Conservation (phyloP, 2,329 filamentous ascomycete genomes). For the Fusarium tricinctum region DNA sequence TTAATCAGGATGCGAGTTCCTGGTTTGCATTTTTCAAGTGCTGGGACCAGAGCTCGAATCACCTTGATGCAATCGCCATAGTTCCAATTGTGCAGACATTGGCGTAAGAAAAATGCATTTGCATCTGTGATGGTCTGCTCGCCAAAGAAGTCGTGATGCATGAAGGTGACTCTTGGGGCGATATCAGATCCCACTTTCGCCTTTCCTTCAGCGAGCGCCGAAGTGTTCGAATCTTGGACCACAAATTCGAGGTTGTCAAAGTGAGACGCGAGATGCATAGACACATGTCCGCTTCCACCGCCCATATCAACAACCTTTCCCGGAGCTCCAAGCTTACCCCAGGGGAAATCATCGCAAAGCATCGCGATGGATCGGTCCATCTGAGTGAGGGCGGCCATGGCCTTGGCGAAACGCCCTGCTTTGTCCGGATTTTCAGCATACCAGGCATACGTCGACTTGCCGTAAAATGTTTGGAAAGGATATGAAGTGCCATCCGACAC, state of each 20-base stretch:
- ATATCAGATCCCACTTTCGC: not conserved
- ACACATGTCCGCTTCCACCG: not conserved
- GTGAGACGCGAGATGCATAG: not conserved
- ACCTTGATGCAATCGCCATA: conserved; percentile 6
- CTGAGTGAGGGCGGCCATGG: not conserved
- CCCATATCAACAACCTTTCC: conserved; percentile 4
- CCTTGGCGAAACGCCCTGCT: not conserved
- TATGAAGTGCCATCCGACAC: not conserved
- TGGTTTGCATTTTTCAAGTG: not conserved
- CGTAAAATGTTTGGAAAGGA: not conserved
- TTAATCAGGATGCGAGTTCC: conserved; percentile 5
- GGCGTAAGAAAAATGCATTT: not conserved
- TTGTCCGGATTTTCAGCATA: not conserved
- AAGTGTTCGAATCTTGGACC: not conserved
- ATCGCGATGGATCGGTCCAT: not conserved
- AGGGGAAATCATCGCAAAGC: not conserved
- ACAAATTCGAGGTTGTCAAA: not conserved
- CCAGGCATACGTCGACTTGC: not conserved
- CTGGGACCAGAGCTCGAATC: not conserved
- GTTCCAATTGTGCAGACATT: conserved; percentile 8
- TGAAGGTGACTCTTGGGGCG: not conserved
- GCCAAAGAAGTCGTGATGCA: conserved; percentile 7
- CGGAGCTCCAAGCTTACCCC: not conserved
- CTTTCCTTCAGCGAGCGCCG: not conserved
- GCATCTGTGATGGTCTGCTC: not conserved